Base-by-base conservation (phyloP, 2,329 filamentous ascomycete genomes). In the Scytalidium sp. region DNA sequence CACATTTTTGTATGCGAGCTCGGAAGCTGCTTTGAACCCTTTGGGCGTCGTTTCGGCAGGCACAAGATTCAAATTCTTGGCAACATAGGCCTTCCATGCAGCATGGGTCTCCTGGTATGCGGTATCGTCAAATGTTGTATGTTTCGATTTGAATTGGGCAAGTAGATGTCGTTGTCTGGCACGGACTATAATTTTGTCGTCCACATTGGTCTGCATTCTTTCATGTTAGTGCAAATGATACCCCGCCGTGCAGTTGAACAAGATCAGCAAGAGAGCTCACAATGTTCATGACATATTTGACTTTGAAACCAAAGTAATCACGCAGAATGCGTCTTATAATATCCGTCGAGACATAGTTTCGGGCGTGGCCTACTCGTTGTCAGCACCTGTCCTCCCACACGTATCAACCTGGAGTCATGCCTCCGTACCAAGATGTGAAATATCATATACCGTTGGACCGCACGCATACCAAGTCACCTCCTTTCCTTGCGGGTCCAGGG, bases 81-180 rank as follows among this genome's bases (percentile, higher is more conserved):
- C 15, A 21, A 47, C 45, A 47, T 47, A 47, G 22, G 45, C 45
- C 45, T 47, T 47, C 45, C 45, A 47, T 29, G 45, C 45, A 40
- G 45, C 32, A 47, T 47, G 27, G 29, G 45, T 40, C 45, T 47
- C 45, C 21, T 47, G 45, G 45, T 40, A 47, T 21, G 45, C 32
- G 22, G 23, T 23, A 8, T 47, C 45, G 45, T 47, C 45, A 40
- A 41, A 40, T 40, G 19, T 42, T 2, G 45, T 22, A 47, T 47
- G 45, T 42, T 47, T 42, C 45, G 29, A 42, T 42, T 47, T 47
- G 32, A 47, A 47, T 40, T 42, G 45, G 17, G 27, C 79, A 52
- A 95, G 84, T 27, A 96, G 71, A 64, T 91, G 81, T 60, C 92
- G 85, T 68, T 92, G 83, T 62, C 91, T 79, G 15, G 85, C 78